Percentiles rank a stretch among this genome's conserved stretches.
Conservation (phyloP, 2,329 filamentous ascomycete genomes). For the Ophiocordyceps camponoti-floridani region DNA sequence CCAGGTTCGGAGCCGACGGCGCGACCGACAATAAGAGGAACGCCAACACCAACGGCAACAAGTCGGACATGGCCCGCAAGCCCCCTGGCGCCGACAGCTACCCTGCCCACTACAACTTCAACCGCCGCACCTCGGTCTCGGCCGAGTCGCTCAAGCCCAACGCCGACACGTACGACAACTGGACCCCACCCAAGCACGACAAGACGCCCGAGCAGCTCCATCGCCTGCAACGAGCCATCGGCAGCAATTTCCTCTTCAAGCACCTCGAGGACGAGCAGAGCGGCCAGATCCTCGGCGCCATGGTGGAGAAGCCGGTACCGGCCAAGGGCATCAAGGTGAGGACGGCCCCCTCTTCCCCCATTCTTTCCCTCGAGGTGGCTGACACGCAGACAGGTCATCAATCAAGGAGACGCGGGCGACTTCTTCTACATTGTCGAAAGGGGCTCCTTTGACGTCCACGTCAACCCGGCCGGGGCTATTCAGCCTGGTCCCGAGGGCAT, state of each 20-base stretch:
- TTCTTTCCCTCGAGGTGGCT: neutral
- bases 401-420: constrained; percentile 87
- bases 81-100: constrained; percentile 49
- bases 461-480: constrained; percentile 59
- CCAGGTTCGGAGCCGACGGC: constrained; percentile 35
- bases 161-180: constrained; percentile 68
- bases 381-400: constrained; percentile 53
- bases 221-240: constrained; percentile 65
- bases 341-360: neutral
- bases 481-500: constrained; percentile 69
- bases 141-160: constrained; percentile 90
- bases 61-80: constrained; percentile 25
- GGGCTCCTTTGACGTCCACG: constrained; percentile 78
- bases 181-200: constrained; percentile 69
- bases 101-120: constrained; percentile 86
- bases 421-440: constrained; percentile 96
- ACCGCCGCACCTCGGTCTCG: constrained; percentile 85
- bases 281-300: constrained; percentile 67
- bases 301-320: constrained; percentile 90
- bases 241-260: constrained; percentile 82
- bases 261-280: constrained; percentile 91
- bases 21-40: constrained; percentile 16
- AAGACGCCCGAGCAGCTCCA: constrained; percentile 69
- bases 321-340: constrained; percentile 62
- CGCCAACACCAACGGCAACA: neutral